Evolutionary conservation across 176 grass and related monocot genomes (phyloP), one percentile per base, ranked within the genome.

Genomic region (Hyparrhenia diplandra): DNA sequence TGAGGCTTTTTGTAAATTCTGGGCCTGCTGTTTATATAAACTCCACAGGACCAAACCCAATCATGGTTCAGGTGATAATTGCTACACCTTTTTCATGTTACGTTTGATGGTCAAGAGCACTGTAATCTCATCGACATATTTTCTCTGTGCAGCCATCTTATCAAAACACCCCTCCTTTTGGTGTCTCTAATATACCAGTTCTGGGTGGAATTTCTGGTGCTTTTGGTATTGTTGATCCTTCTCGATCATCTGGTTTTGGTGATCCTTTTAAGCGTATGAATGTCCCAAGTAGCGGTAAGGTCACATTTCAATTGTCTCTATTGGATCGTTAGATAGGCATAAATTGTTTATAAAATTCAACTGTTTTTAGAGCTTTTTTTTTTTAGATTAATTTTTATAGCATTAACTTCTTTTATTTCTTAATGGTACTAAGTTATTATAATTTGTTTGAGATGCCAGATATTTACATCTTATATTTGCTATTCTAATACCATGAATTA

Each of bases 31-130:
- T 95, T 88, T 98, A 98, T 81, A 86, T 98, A 81, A 90, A 91
- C 80, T 82, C 88, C 46, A 79, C 78, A 28, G 96, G 96, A 62
- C 96, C 96, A 86, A 98, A 95, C 80, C 96, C 92, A 51, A 95
- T 98, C 60, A 98, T 98, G 96, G 96, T 98, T 91, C 96, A 98
- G 96, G 96, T 98, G 52, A 91, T 17, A 43, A 61, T 30, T 80
- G 35, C 46, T 14, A 69, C 52, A 17, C 61, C 69, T 74, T 28
- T 28, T 55, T 49, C n/a, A 6, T 78, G 25, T 42, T 27, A 36
- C n/a, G 35, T 64, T 82, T 39, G 41, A 69, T 27, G 55, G 58
- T 67, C 68, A 34, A 34, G 27, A 27, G 79, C 16, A 40, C 32
- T 77, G 27, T 41, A 63, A 23, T 83, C 39, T 60, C 18, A 73